A percentile compares a stretch with the other conserved stretches of the same genome.
Evolutionary conservation across 2,329 filamentous ascomycete genomes (phyloP).

Genomic region (Colletotrichum australisinense): DNA sequence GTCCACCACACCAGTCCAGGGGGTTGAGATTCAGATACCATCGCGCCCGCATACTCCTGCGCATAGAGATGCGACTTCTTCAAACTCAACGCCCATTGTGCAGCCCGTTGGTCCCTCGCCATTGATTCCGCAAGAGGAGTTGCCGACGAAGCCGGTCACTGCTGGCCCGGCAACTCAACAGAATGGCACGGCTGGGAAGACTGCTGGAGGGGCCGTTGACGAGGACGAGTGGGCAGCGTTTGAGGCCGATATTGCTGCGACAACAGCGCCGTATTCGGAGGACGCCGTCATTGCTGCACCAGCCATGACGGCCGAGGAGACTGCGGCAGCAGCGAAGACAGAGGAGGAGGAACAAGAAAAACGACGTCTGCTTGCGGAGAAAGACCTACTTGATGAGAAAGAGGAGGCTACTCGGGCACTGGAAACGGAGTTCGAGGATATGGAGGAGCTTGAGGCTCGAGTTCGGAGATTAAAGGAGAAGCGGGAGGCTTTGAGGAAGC

Average conservation of each 20-base stretch:
- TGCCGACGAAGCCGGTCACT: constrained; percentile 8
- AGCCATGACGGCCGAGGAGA: constrained; percentile 72
- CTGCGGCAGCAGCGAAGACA: constrained; percentile 64
- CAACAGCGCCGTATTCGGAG: constrained; percentile 48
- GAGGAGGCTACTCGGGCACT: constrained; percentile 81
- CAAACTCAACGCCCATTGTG: constrained; percentile 52
- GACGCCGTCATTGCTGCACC: constrained; percentile 76
- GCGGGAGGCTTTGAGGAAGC: constrained; percentile 72
- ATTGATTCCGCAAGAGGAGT: constrained; percentile 46
- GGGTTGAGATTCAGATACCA: constrained; percentile 71
- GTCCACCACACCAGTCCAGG: constrained; percentile 64
- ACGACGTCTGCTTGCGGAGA: constrained; percentile 66
- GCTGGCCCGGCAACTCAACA: constrained; percentile 28
- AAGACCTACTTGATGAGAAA: constrained; percentile 72
- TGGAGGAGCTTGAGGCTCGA: constrained; percentile 81
- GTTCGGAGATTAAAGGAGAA: constrained; percentile 77
- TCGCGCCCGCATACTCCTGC: constrained; percentile 72
- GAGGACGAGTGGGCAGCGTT: constrained; percentile 91
- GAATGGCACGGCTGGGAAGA: constrained; percentile 35
- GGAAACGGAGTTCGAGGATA: constrained; percentile 84
- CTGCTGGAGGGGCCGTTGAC: constrained; percentile 55
- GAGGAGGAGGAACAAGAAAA: constrained; percentile 62
- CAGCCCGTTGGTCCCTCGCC: constrained; percentile 47
- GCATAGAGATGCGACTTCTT: constrained; percentile 51
- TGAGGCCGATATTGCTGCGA: constrained; percentile 79